Conservation (phyloP, 2,329 filamentous ascomycete genomes). For the Colletotrichum orbiculare region DNA sequence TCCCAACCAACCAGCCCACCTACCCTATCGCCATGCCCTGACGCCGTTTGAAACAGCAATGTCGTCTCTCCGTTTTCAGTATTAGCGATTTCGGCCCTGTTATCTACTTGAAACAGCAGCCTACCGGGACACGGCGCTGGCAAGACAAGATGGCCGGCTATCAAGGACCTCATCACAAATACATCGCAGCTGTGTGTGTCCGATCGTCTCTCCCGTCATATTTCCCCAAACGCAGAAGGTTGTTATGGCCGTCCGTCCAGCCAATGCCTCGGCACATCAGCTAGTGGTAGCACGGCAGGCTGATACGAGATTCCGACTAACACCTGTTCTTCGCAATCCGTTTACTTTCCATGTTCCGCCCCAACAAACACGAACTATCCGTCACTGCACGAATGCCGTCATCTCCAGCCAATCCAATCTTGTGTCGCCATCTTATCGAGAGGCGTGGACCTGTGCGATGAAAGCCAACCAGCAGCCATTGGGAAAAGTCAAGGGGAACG, state of each 20-base stretch:
- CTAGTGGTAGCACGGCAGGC: too few species aligned
- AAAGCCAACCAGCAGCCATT: background rate
- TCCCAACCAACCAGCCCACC: too few species aligned
- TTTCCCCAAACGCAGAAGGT: background rate
- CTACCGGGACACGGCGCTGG: too few species aligned
- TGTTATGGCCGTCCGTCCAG: too few species aligned
- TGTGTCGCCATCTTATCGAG: background rate
- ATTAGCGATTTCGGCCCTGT: too few species aligned
- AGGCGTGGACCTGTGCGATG: background rate
- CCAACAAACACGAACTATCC: slow-evolving; percentile 14
- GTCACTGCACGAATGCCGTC: background rate
- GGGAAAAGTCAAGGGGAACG: too few species aligned
- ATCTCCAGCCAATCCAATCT: slow-evolving; percentile 5
- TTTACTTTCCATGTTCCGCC: slow-evolving; percentile 1
- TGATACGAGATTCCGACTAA: too few species aligned
- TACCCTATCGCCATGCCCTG: too few species aligned
- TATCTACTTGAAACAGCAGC: too few species aligned
- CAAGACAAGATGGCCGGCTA: too few species aligned
- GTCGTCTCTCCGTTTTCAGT: slow-evolving; percentile 10
- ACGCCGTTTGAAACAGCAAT: slow-evolving; percentile 31
- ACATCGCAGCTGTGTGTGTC: background rate
- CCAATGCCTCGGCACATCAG: background rate
- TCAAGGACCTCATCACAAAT: slow-evolving; percentile 11
- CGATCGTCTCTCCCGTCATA: background rate
- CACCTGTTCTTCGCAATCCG: background rate